Base-by-base conservation (phyloP, 129 eudicot species). In the Artemisia annua region DNA sequence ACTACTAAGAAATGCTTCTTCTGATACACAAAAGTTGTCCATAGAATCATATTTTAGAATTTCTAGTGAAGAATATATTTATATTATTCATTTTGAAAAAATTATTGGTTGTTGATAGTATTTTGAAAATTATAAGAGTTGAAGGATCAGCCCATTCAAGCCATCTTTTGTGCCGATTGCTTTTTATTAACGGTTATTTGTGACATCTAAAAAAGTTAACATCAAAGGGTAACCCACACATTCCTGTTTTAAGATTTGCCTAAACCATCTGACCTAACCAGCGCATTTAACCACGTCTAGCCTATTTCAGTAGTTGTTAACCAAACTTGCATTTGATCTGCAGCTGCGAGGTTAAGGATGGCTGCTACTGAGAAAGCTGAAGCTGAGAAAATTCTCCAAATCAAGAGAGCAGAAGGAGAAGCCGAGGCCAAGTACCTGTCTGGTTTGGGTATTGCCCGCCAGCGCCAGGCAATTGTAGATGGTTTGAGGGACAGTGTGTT, bases 301-400 rank as follows among this genome's bases (percentile, higher is more conserved):
- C 65, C 65, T 59, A 4, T 9, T 24, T 59, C 11, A 59, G 28
- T 11, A 60, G 13, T 26, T 12, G 66, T 13, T 60, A 60, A 60
- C 18, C n/a, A 12, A 60, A 20, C 53, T 62, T 64, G 5, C 61
- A 11, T 53, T 9, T 32, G 0, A 43, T 69, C 26, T 52, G 50
- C 87, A 90, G 97, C 97, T 85, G 91, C 97, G 62, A 83, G 97
- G 73, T 20, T 90, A 75, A 83, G 97, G 75, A 67, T 83, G 86
- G 97, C 97, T 19, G 91, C 95, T 28, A 85, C 79, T 71, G 96
- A 90, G 60, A 90, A 90, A 80, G 96, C 96, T 0, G 96, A 90
- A 75, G 96, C 96, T 16, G 96, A 90, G 76, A 90, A 90, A 63
- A 87, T 90, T 12, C 74, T 90, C 24, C 96, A 90, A 70, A 90